phyloP scores from a whole-genome alignment of 345 rosid genomes.

The Lepidium aucheri region DNA sequence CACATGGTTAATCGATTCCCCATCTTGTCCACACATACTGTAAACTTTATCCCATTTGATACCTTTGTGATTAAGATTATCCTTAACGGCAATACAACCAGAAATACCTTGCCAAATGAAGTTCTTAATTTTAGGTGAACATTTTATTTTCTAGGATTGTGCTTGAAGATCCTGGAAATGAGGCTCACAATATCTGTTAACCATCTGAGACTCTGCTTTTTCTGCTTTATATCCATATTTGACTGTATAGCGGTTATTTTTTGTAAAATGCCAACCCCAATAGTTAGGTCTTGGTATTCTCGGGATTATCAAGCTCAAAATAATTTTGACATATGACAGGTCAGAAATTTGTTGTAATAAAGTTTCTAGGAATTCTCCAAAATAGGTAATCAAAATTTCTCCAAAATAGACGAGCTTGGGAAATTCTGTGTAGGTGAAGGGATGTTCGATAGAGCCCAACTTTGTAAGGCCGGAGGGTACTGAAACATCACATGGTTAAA shows the following conservation, averaged over 20 bases:
- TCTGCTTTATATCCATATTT: not conserved
- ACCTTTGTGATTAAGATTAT: no score
- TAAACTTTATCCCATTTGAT: no score
- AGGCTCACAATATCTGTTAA: not conserved
- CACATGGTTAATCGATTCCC: no score
- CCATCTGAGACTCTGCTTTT: not conserved
- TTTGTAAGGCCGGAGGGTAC: no score
- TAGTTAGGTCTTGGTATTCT: not conserved
- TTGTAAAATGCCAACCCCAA: not conserved
- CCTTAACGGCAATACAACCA: not conserved
- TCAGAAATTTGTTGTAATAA: not conserved
- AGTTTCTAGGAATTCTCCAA: no score
- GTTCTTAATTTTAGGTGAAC: not conserved
- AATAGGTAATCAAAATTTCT: no score
- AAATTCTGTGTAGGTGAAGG: no score
- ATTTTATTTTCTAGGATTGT: not conserved
- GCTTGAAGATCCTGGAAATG: not conserved
- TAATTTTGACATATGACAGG: not conserved
- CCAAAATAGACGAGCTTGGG: no score
- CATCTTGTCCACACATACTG: no score
- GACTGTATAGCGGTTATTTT: not conserved
- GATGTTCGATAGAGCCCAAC: no score
- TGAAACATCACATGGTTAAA: no score
- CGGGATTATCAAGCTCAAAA: not conserved
- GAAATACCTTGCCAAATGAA: not conserved